Evolutionary conservation across 257 asterid species (phyloP).

Genomic region (Apocynum venetum): DNA sequence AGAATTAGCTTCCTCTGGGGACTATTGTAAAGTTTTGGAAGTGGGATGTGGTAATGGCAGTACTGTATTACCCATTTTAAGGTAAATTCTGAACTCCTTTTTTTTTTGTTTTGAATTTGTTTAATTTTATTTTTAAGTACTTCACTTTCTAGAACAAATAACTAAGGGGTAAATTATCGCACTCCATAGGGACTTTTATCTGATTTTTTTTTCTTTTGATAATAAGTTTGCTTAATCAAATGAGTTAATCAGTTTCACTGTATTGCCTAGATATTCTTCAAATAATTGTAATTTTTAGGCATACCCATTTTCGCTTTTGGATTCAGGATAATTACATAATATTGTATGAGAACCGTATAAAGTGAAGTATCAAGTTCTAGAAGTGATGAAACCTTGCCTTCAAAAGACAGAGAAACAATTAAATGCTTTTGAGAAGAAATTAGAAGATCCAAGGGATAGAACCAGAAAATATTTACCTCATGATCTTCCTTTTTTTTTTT

Average conservation of each 20-base stretch:
- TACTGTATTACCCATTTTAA: conserved; percentile 66
- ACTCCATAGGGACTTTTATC: neutral
- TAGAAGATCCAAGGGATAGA: neutral
- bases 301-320: neutral
- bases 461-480: neutral
- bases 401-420: neutral
- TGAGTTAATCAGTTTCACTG: neutral
- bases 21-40: conserved; percentile 66
- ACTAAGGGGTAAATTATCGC: neutral
- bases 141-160: neutral
- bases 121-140: neutral
- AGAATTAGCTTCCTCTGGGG: conserved; percentile 62
- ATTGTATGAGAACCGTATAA: neutral
- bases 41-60: conserved; percentile 98
- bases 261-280: neutral
- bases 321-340: neutral
- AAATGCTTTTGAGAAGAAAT: neutral
- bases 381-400: neutral
- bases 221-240: neutral
- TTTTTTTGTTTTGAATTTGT: neutral
- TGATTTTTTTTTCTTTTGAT: neutral
- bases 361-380: neutral
- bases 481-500: neutral
- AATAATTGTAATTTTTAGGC: neutral
- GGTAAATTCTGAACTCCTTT: conserved; percentile 15